Base-by-base conservation (phyloP, 208 protist species). In the Porcisia deanei region DNA sequence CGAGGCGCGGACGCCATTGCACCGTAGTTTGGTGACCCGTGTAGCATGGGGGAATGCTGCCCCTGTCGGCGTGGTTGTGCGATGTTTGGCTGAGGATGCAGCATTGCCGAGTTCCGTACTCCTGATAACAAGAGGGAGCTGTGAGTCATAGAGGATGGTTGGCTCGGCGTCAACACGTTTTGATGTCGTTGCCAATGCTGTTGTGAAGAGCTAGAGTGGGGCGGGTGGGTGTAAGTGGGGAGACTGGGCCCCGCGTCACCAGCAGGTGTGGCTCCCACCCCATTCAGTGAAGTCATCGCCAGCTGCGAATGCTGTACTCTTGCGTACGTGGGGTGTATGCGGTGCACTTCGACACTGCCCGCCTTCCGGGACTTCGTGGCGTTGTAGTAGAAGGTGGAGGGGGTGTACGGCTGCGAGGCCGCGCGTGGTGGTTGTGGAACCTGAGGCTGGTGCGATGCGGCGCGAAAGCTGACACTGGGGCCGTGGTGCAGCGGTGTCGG, bases 401-500 rank as follows among this genome's bases (percentile, higher is more conserved):
- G 57, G 41, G 71, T 70, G 60, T 55, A 75, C 73, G 66, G 63
- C 67, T 78, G 73, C 53, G 73, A 77, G 37, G 52, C 60, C 2
- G 73, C 45, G 6, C 73, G 73, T 54, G 60, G 60, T 18, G 67
- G 73, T 39, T 37, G 61, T 52, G 14, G 18, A 41, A 41, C 45
- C 70, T 30, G 18, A 47, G 39, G 71, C 30, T 22, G 43, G 2
- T 25, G 18, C 39, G 37, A 49, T 34, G 34, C 55, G 18, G 30
- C 25, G 55, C 30, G 22, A 18, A 22, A 39, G 37, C 65, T 41
- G 6, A 52, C 57, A 61, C 71, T 58, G 3, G 64, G 10, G 6
- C 59, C 72, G n/a, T 49, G 25, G 34, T 57, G 72, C 18, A 77
- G 30, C 6, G 78, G 78, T 34, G 68, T 75, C 4, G 80, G 73